A percentile compares a stretch with the other conserved stretches of the same genome.
phyloP scores from a whole-genome alignment of 192 early-diverging fungal species.

The Podila epicladia region DNA sequence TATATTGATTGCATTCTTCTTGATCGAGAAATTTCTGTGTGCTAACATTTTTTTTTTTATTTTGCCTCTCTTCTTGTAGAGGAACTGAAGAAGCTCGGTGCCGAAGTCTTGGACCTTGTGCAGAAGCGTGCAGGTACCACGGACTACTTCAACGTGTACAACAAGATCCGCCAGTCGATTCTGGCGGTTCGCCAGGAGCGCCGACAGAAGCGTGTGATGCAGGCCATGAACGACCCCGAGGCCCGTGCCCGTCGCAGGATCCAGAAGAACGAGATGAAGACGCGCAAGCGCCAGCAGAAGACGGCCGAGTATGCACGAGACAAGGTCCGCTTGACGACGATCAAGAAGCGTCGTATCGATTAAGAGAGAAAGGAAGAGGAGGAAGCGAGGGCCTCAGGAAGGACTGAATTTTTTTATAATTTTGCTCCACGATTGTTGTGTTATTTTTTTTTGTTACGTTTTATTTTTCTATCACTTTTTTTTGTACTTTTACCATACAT shows the following conservation, averaged over 20 bases:
- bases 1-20: background rate
- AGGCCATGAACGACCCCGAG: slow-evolving; percentile 80
- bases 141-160: slow-evolving; percentile 72
- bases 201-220: slow-evolving; percentile 66
- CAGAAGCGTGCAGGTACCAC: slow-evolving; percentile 82
- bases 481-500: background rate
- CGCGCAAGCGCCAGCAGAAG: slow-evolving; percentile 72
- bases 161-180: slow-evolving; percentile 73
- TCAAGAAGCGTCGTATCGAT: slow-evolving; percentile 51
- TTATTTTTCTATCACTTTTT: background rate
- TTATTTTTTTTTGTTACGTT: too few species aligned
- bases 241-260: slow-evolving; percentile 72
- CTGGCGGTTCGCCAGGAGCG: slow-evolving; percentile 68
- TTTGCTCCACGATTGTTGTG: too few species aligned
- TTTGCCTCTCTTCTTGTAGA: slow-evolving; percentile 52
- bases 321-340: slow-evolving; percentile 58
- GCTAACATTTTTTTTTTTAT: background rate
- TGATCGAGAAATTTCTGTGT: background rate
- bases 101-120: slow-evolving; percentile 81
- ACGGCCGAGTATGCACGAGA: slow-evolving; percentile 68
- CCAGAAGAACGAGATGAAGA: slow-evolving; percentile 80
- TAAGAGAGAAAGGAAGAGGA: background rate
- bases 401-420: slow-evolving; percentile 3
- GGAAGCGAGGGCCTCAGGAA: background rate
- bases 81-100: slow-evolving; percentile 76